phyloP scores from a whole-genome alignment of 345 rosid species.

The Euphorbia lathyris region DNA sequence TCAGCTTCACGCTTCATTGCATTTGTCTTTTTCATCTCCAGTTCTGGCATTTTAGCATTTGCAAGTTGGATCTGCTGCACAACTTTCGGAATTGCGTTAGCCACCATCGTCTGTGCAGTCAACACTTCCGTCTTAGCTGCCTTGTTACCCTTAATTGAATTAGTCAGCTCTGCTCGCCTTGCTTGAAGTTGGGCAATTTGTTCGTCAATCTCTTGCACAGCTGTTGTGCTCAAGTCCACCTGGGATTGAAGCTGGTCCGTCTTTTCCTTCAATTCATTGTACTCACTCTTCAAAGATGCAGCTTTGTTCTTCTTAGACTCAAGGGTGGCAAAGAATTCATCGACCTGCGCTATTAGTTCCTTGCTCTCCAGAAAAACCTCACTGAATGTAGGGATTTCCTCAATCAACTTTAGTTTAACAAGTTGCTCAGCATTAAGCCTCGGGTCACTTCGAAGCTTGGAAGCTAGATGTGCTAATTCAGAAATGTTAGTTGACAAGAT shows the following conservation, averaged over 20 bases:
- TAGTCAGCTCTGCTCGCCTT: slow-evolving; percentile 36
- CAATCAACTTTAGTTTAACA: slow-evolving; percentile 57
- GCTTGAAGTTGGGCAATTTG: slow-evolving; percentile 54
- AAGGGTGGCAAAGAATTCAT: slow-evolving; percentile 40
- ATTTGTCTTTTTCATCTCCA: slow-evolving; percentile 52
- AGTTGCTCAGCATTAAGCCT: slow-evolving; percentile 54
- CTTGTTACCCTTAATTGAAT: slow-evolving; percentile 35
- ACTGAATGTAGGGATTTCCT: slow-evolving; percentile 59
- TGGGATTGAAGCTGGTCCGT: slow-evolving; percentile 43
- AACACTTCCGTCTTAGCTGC: slow-evolving; percentile 38
- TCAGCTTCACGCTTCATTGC: slow-evolving; percentile 51
- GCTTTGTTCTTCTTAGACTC: slow-evolving; percentile 55
- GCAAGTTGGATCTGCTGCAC: slow-evolving; percentile 57
- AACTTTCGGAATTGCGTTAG: slow-evolving; percentile 43
- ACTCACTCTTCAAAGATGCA: slow-evolving; percentile 53
- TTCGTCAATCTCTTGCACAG: slow-evolving; percentile 50
- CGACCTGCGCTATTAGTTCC: slow-evolving; percentile 37
- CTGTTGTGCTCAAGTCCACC: slow-evolving; percentile 36
- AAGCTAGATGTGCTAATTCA: slow-evolving; percentile 44
- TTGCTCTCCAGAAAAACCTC: slow-evolving; percentile 53
- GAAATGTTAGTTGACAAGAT: slow-evolving; percentile 40
- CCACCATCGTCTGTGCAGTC: slow-evolving; percentile 46
- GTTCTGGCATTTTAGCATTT: slow-evolving; percentile 42
- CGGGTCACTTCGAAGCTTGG: slow-evolving; percentile 52
- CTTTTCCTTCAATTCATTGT: slow-evolving; percentile 51